A percentile compares a stretch with the other conserved stretches of the same genome.
These are phyloP conservation scores for Penicillium expansum DNA, from an alignment of 2,329 filamentous ascomycete genomes.

Conservation along the genomic window DNA sequence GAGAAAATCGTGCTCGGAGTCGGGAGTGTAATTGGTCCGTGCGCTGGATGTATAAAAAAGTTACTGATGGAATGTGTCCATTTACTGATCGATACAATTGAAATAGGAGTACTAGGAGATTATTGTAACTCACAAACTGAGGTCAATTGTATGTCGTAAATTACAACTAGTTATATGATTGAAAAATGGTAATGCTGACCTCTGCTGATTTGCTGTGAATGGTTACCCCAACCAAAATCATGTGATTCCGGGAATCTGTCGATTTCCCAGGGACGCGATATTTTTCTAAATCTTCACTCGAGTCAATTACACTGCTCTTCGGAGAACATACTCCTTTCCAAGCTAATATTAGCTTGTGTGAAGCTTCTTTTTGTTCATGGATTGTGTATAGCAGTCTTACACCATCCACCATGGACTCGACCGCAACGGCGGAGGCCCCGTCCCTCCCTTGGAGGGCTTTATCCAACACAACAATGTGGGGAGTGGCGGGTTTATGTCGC, in stretches of 20 bases:
- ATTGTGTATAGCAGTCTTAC: constrained; percentile 21
- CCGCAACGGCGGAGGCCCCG: constrained; percentile 44
- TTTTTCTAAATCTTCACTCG: constrained; percentile 4
- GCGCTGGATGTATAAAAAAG: constrained; percentile 6
- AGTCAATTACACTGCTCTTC: constrained; percentile 7
- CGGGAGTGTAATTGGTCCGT: constrained; percentile 25
- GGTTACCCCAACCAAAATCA: constrained; percentile 22
- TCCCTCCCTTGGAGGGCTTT: constrained; percentile 62
- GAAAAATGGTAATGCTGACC: background rate
- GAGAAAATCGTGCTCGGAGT: constrained; percentile 26
- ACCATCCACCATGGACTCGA: constrained; percentile 39
- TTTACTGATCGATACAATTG: background rate
- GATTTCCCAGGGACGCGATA: constrained; percentile 17
- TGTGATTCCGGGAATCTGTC: constrained; percentile 20
- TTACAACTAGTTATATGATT: background rate
- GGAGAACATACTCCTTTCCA: constrained; percentile 9
- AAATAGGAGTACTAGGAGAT: background rate
- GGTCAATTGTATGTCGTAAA: background rate
- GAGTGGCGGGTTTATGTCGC: constrained; percentile 68
- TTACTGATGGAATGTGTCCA: background rate
- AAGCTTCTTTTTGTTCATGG: constrained; percentile 21
- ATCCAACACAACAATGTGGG: constrained; percentile 72
- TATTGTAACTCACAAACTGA: too few species aligned
- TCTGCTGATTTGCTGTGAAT: background rate
- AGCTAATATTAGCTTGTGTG: constrained; percentile 7